Evolutionary conservation across 306 rosid genomes (phyloP), one percentile per base, ranked within the genome.

Genomic region (Purshia tridentata): DNA sequence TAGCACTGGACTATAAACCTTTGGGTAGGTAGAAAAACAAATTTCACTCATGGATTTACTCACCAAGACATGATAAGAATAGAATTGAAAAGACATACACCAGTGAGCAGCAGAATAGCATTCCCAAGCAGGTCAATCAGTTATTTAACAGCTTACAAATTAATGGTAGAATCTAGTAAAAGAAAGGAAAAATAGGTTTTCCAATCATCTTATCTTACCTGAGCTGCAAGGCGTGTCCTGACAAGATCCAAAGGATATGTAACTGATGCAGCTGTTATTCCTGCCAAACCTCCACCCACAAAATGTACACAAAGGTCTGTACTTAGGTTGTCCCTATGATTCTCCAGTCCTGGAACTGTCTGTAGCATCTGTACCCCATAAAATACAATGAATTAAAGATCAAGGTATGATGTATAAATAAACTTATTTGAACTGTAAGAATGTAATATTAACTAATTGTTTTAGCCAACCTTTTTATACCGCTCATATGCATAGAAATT

Each of bases 191-290:
- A 20, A 35, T 10, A 6, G 11, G 12, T n/a, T 44, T 74, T 15
- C 48, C 39, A 65, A 53, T 41, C 44, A 67, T 47, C 57, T 47
- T 59, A 55, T 70, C 68, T 78, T 70, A 94, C 99, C 96, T 94
- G 99, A 54, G 95, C 96, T 70, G 99, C 99, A 65, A 94, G 95
- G 72, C 99, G 91, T 8, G 99, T 94, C 84, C 99, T 94, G 44
- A 94, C 97, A 72, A 94, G 99, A 80, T 94, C 99, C 89, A 94
- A 74, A 8, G 99, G 99, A 74, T 94, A 94, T 16, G 99, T 91
- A 77, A 82, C 83, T 62, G 99, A 70, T 2, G 99, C 97, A 69
- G 99, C 91, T 15, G 99, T 94, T 59, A 94, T 86, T 79, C 99
- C 99, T 0, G 99, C 97, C 84, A 88, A 37, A 72, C 99, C 99